Conservation (phyloP, 164 flowering plant genomes). For the Malania oleifera region DNA sequence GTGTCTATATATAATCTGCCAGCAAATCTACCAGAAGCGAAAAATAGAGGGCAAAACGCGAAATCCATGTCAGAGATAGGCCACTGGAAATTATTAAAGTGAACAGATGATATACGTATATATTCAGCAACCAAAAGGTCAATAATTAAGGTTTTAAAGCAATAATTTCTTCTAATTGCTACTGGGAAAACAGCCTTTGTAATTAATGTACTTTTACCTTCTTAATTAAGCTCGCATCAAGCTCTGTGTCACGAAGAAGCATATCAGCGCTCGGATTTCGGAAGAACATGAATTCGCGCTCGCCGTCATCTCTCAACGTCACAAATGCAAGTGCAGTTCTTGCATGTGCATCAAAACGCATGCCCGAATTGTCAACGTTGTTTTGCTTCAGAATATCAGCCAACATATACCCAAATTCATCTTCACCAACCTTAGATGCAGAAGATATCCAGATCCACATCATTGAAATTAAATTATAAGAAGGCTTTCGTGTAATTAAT, state of each 20-base stretch:
- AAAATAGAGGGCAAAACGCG: no score
- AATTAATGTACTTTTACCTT: slow-evolving; percentile 33
- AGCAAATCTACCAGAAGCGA: no score
- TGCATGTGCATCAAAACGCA: slow-evolving; percentile 60
- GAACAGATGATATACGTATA: no score
- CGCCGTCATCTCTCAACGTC: slow-evolving; percentile 68
- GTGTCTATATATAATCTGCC: no score
- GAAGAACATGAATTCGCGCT: slow-evolving; percentile 74
- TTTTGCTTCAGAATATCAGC: slow-evolving; percentile 58
- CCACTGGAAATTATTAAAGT: no score
- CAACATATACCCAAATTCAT: slow-evolving; percentile 66
- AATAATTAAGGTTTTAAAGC: no score
- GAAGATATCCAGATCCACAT: background rate
- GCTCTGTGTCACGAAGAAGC: slow-evolving; percentile 70
- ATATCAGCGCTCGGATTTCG: slow-evolving; percentile 87
- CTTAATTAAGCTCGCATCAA: slow-evolving; percentile 43
- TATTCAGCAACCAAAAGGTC: no score
- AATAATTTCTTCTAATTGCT: no score
- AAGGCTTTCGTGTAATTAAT: no score
- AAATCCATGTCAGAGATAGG: no score
- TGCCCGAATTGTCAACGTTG: slow-evolving; percentile 55
- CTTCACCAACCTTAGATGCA: slow-evolving; percentile 54
- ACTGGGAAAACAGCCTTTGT: background rate
- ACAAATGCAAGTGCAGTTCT: slow-evolving; percentile 76
- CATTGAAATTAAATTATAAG: background rate